Percentiles rank a stretch among this genome's conserved stretches.
phyloP scores from a whole-genome alignment of 441 rosid species.

The Hura crepitans region DNA sequence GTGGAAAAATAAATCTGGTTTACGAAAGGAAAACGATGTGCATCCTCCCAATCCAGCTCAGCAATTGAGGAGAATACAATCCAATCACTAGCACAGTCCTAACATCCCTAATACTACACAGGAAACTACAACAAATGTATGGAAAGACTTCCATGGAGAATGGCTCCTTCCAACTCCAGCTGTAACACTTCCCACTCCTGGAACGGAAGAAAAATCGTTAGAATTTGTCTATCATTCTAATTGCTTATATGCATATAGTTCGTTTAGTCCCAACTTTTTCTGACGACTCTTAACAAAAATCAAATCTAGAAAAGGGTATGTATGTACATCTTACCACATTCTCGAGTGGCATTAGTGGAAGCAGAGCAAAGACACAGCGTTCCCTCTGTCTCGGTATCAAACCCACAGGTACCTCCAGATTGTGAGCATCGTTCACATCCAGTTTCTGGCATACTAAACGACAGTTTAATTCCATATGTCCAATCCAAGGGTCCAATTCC shows the following conservation, averaged over 20 bases:
- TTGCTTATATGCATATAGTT: too few species aligned
- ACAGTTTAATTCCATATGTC: constrained; percentile 71
- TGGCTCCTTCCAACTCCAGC: constrained; percentile 21
- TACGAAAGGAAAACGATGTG: too few species aligned
- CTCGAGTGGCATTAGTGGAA: constrained; percentile 52
- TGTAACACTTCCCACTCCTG: constrained; percentile 37
- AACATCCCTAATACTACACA: too few species aligned
- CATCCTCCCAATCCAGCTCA: too few species aligned
- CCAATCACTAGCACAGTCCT: too few species aligned
- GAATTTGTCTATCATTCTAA: neutral
- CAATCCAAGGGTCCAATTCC: constrained; percentile 66
- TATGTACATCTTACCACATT: too few species aligned
- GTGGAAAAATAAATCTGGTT: too few species aligned
- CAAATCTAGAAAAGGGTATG: too few species aligned
- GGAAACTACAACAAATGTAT: constrained; percentile 12
- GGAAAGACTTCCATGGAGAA: constrained; percentile 2
- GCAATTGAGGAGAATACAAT: too few species aligned
- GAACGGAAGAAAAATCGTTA: neutral
- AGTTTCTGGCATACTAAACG: constrained; percentile 56
- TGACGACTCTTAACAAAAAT: too few species aligned
- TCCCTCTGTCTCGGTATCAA: constrained; percentile 60
- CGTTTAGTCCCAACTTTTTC: too few species aligned
- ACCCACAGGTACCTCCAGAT: constrained; percentile 83
- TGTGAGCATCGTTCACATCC: constrained; percentile 62
- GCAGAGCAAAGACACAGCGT: constrained; percentile 61